These are phyloP conservation scores for Melaleuca alternifolia DNA, from an alignment of 345 rosid genomes.

Conservation along the genomic window DNA sequence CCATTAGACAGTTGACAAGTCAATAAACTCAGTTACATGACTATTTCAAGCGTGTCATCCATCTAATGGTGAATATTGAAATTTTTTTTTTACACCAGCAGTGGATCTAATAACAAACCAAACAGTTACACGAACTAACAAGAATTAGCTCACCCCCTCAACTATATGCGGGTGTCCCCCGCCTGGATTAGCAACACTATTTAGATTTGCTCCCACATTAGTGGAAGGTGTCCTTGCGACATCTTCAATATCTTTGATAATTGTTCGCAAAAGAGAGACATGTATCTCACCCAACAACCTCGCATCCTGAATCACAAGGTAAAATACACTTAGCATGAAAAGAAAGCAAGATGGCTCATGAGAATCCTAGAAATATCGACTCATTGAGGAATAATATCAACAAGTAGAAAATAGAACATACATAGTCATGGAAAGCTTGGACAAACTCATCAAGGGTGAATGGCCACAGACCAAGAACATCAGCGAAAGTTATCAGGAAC, in stretches of 20 bases:
- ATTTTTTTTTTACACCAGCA: not conserved
- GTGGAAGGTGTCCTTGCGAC: constrained; percentile 46
- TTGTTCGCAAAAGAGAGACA: constrained; percentile 51
- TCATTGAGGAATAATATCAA: not conserved
- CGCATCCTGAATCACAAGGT: constrained; percentile 43
- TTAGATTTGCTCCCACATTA: constrained; percentile 56
- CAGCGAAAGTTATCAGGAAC: constrained; percentile 73
- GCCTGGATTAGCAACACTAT: constrained; percentile 55
- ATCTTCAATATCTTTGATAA: constrained; percentile 84
- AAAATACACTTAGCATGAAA: not conserved
- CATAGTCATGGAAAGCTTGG: constrained; percentile 86
- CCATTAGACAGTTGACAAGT: not conserved
- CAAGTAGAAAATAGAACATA: constrained; percentile 15
- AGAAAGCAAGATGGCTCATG: constrained; percentile 3
- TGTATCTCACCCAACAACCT: constrained; percentile 80
- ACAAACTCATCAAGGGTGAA: constrained; percentile 86
- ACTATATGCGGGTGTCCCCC: constrained; percentile 87
- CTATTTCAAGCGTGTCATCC: not conserved
- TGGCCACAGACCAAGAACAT: constrained; percentile 85
- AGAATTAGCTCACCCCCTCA: constrained; percentile 61
- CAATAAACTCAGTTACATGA: not conserved
- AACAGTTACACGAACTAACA: not conserved
- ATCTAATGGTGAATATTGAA: not conserved
- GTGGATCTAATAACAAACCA: not conserved
- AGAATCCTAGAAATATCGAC: not conserved